Evolutionary conservation across 441 rosid species (phyloP), one percentile per base, ranked within the genome.

Genomic region (Viola pubescens): DNA sequence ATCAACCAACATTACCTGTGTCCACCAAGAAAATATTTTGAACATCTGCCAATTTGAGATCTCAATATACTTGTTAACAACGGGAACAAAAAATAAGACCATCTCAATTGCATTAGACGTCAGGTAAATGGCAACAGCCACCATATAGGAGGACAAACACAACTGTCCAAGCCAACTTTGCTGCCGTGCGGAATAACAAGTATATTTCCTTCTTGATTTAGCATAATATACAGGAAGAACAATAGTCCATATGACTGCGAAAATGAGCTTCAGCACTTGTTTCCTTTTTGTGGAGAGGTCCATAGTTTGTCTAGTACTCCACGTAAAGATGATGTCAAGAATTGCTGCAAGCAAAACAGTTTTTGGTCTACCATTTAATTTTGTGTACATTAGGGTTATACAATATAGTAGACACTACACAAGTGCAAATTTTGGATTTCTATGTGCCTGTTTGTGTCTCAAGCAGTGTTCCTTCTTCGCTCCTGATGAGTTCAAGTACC

Each of bases 21-120:
- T 78, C 97, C 99, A 94, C 94, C 95, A 82, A 40, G 84, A 73
- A 50, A 90, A 65, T 39, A 72, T 48, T 73, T 62, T 80, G 79
- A 80, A 84, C 19, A 88, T 68, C 71, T 75, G 68, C 62, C 61
- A 86, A 66, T 90, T 80, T 56, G 99, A 90, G 73, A 78, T 80
- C 75, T 94, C 96, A 52, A 94, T 80, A 77, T 77, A 86, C 72
- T 88, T 94, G 81, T 84, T 72, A 66, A 86, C 72, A 47, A 81
- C 85, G 57, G 99, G 97, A 77, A 90, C 94, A 61, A 90, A 80
- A 71, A 88, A 94, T 69, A 94, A 73, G 59, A 90, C 94, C 80
- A 94, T 70, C 75, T 85, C 86, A 70, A 94, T 62, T 0, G 90
- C 97, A 83, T 77, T 82, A 65, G 84, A 76, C 54, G 71, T 77